These are phyloP conservation scores for Trypethelium eluteriae DNA, from an alignment of 495 filamentous ascomycete genomes.

Conservation along the genomic window DNA sequence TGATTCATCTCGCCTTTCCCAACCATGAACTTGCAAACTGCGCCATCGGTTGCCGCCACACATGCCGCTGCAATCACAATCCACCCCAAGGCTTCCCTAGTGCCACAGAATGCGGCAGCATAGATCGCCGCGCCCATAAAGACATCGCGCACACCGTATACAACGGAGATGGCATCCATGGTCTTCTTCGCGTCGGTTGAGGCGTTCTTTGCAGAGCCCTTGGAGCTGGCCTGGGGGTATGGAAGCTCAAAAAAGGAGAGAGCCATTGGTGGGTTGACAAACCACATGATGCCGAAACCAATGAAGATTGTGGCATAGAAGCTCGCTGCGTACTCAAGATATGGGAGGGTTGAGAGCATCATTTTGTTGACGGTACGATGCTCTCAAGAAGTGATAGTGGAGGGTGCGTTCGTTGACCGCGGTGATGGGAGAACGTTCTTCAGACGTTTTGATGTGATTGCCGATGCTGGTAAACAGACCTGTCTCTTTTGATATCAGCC, in stretches of 20 bases:
- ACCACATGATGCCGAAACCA: conserved; percentile 45
- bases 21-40: conserved; percentile 34
- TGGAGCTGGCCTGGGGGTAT: conserved; percentile 26
- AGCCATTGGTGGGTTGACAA: conserved; percentile 40
- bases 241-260: conserved; percentile 44
- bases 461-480: too few species aligned
- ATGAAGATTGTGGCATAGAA: conserved; percentile 35
- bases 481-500: too few species aligned
- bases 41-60: conserved; percentile 44
- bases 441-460: too few species aligned
- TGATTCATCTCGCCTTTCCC: conserved; percentile 47
- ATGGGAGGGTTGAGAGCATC: too few species aligned
- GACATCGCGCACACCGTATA: conserved; percentile 48
- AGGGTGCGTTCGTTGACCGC: too few species aligned
- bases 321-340: too few species aligned
- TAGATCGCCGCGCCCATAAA: conserved; percentile 48
- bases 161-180: conserved; percentile 39
- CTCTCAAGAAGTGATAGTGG: too few species aligned
- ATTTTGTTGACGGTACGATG: too few species aligned
- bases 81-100: conserved; percentile 39
- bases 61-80: conserved; percentile 40
- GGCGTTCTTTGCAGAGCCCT: not conserved
- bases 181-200: conserved; percentile 27
- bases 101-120: conserved; percentile 36
- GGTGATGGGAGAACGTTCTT: too few species aligned